Base-by-base conservation (phyloP, 257 asterid genomes). In the Lantana camara region DNA sequence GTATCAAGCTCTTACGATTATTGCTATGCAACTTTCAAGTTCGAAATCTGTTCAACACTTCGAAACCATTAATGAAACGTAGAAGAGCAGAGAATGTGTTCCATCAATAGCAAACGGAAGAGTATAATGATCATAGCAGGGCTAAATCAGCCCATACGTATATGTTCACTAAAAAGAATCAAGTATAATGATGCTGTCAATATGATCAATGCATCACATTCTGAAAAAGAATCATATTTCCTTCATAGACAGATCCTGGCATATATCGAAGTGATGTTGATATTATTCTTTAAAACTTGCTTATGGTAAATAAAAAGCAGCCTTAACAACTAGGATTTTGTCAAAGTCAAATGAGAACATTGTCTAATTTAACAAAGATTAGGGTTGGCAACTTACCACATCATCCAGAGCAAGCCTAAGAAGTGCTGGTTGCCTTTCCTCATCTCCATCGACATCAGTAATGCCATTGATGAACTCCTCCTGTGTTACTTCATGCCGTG, bases 381-480 rank as follows among this genome's bases (percentile, higher is more conserved):
- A 48, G 60, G 53, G 66, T 17, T 32, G 42, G 54, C 69, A 27
- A 73, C 16, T 72, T 76, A 84, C 95, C 92, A 87, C 95, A 66
- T 87, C 95, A 62, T 87, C 92, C 16, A 84, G 75, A 59, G 95
- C 95, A 63, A 87, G 90, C 77, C 92, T 84, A 70, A 87, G 88
- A 45, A 87, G 85, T 57, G 89, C 92, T 34, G 92, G 90, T 63
- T 84, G 92, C 75, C 73, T 80, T 79, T 80, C 68, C 41, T 82
- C 80, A 55, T 82, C 88, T 46, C 92, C 95, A 17, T 80, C 90
- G 50, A 74, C 71, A 20, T 87, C 92, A 17, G 88, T 71, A 55
- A 87, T 70, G 22, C 68, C 89, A 50, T 82, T 78, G 60, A 82
- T 84, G 56, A 82, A 54, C 76, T 87, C 95, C 65, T 87, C 90